A percentile compares a stretch with the other conserved stretches of the same genome.
These are phyloP conservation scores for Fusarium albosuccineum DNA, from an alignment of 2,329 filamentous ascomycete genomes.

Conservation along the genomic window DNA sequence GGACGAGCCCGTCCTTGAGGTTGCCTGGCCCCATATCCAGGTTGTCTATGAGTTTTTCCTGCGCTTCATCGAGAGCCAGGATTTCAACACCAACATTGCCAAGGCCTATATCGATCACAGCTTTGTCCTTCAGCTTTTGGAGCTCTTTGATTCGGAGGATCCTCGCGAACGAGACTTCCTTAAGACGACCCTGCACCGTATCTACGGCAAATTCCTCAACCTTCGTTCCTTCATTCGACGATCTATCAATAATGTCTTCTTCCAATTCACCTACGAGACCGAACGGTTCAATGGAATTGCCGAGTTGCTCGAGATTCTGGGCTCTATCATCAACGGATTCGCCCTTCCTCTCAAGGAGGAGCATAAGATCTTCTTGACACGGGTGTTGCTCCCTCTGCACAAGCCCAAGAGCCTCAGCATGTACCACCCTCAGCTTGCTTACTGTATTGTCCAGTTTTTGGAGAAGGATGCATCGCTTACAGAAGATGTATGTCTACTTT, in stretches of 20 bases:
- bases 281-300: slow-evolving; percentile 99
- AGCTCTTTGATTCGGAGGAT: slow-evolving; percentile 98
- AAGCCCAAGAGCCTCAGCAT: slow-evolving; percentile 99
- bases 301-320: slow-evolving; percentile 94
- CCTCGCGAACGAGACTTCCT: slow-evolving; percentile 96
- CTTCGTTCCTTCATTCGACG: slow-evolving; percentile 95
- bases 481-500: slow-evolving; percentile 77
- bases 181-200: slow-evolving; percentile 97
- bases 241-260: slow-evolving; percentile 99
- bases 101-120: slow-evolving; percentile 99
- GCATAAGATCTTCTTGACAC: slow-evolving; percentile 96
- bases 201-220: slow-evolving; percentile 99
- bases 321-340: slow-evolving; percentile 99
- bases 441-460: slow-evolving; percentile 98
- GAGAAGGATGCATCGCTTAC: slow-evolving; percentile 98
- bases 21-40: slow-evolving; percentile 99
- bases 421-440: slow-evolving; percentile 98
- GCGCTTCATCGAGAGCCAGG: slow-evolving; percentile 98
- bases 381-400: slow-evolving; percentile 92
- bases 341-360: slow-evolving; percentile 97
- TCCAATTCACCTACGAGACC: slow-evolving; percentile 99
- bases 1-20: slow-evolving; percentile 96
- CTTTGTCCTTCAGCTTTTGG: slow-evolving; percentile 96
- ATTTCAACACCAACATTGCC: slow-evolving; percentile 99
- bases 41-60: slow-evolving; percentile 99